A percentile compares a stretch with the other conserved stretches of the same genome.
phyloP scores from a whole-genome alignment of 768 basidiomycete species.

The Glaciozyma antarctica region DNA sequence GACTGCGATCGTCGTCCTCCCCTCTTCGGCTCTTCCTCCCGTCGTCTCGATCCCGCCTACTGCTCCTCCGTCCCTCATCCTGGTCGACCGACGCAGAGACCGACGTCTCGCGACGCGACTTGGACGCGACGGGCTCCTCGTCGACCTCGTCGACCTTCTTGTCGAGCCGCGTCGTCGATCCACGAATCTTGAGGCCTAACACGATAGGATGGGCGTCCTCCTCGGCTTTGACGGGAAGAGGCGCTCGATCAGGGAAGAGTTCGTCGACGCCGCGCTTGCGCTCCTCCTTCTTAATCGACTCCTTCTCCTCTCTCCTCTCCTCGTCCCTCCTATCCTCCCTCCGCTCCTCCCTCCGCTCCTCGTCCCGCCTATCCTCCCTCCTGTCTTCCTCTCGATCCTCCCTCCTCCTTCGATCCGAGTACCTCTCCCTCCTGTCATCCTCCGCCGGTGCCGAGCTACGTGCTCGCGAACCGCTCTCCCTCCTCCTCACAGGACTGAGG shows the following conservation, averaged over 20 bases:
- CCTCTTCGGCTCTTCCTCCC: neutral
- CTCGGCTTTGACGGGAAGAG: neutral
- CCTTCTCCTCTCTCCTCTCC: neutral
- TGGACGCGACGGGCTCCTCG: constrained; percentile 2
- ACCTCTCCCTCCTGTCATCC: neutral
- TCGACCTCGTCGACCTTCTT: neutral
- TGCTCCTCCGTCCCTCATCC: neutral
- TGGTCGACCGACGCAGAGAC: neutral
- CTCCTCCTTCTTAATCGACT: neutral
- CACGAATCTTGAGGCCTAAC: constrained; percentile 14
- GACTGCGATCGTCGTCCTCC: constrained; percentile 1
- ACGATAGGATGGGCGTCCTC: neutral
- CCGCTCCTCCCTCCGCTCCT: neutral
- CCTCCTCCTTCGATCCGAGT: neutral
- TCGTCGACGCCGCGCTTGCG: constrained; percentile 5
- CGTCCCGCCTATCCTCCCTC: neutral
- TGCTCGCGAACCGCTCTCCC: constrained; percentile 10
- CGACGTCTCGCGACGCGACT: constrained; percentile 5
- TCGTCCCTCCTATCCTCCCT: neutral
- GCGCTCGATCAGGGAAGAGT: constrained; percentile 19
- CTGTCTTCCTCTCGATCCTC: neutral
- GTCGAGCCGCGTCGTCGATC: constrained; percentile 3
- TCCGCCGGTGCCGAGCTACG: constrained; percentile 1
- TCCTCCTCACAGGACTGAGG: neutral
- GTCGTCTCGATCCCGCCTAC: neutral